A percentile compares a stretch with the other conserved stretches of the same genome.
phyloP scores from a whole-genome alignment of 1,139 yeast genomes.

The Debaryomyces sp. region DNA sequence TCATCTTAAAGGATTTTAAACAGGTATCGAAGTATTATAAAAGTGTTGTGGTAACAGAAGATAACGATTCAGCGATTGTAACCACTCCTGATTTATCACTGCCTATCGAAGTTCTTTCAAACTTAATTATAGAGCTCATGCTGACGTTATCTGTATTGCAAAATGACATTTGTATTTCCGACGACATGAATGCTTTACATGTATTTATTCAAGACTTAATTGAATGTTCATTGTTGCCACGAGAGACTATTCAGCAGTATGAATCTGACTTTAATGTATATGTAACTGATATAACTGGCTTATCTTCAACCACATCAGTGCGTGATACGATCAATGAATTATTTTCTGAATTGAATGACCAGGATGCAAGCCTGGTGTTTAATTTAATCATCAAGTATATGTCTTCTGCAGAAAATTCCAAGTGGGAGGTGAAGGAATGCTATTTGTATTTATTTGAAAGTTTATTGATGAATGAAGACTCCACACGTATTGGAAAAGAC shows the following conservation, averaged over 20 bases:
- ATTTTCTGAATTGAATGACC: slow-evolving; percentile 44
- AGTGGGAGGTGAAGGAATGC: slow-evolving; percentile 40
- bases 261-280: slow-evolving; percentile 63
- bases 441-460: slow-evolving; percentile 42
- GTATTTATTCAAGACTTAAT: slow-evolving; percentile 27
- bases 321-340: slow-evolving; percentile 59
- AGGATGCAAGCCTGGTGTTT: slow-evolving; percentile 36
- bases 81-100: slow-evolving; percentile 20
- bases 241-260: slow-evolving; percentile 32
- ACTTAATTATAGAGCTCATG: slow-evolving; percentile 23
- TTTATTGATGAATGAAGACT: slow-evolving; percentile 49
- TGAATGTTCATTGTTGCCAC: slow-evolving; percentile 28
- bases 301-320: slow-evolving; percentile 48
- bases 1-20: slow-evolving; percentile 26
- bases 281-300: slow-evolving; percentile 73
- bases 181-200: slow-evolving; percentile 12
- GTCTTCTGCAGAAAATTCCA: slow-evolving; percentile 8
- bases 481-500: slow-evolving; percentile 21
- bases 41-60: slow-evolving; percentile 15
- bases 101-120: slow-evolving; percentile 15
- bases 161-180: slow-evolving; percentile 23
- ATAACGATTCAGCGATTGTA: slow-evolving; percentile 8
- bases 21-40: slow-evolving; percentile 19
- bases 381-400: slow-evolving; percentile 21
- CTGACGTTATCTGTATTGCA: slow-evolving; percentile 32